A percentile compares a stretch with the other conserved stretches of the same genome.
Conservation (phyloP, 805 yeast species). For the Millerozyma miso region DNA sequence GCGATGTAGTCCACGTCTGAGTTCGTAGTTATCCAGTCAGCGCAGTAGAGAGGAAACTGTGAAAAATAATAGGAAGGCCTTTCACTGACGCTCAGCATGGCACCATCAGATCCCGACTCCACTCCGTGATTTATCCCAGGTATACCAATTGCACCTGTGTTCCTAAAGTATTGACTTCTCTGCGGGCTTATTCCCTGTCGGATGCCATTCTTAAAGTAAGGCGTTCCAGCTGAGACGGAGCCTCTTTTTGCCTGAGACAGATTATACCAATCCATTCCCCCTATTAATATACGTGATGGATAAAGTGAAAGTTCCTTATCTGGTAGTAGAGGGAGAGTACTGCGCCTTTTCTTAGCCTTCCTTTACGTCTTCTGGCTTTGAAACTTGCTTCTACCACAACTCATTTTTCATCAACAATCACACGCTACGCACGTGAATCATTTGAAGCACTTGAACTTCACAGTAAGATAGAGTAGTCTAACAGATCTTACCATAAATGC, state of each 20-base stretch:
- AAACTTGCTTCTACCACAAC: no score
- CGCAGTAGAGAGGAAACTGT: constrained; percentile 11
- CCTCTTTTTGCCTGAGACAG: constrained; percentile 5
- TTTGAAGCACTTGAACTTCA: no score
- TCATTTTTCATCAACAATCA: no score
- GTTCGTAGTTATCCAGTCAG: constrained; percentile 28
- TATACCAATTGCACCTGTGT: neutral
- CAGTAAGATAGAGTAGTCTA: no score
- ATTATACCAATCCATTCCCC: constrained; percentile 11
- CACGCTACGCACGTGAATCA: no score
- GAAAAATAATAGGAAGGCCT: constrained; percentile 7
- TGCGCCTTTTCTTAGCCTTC: no score
- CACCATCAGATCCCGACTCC: constrained; percentile 2
- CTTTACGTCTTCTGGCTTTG: no score
- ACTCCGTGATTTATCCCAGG: neutral
- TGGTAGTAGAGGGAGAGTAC: no score
- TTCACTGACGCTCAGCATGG: neutral
- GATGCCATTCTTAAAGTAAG: constrained; percentile 3
- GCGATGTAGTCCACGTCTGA: constrained; percentile 50
- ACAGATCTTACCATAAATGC: no score
- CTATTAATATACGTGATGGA: no score
- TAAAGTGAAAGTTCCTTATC: no score
- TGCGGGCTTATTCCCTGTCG: neutral
- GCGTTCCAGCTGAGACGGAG: constrained; percentile 9
- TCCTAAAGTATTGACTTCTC: constrained; percentile 2